phyloP scores from a whole-genome alignment of 2,329 filamentous ascomycete genomes.

The Venturia pyrina region DNA sequence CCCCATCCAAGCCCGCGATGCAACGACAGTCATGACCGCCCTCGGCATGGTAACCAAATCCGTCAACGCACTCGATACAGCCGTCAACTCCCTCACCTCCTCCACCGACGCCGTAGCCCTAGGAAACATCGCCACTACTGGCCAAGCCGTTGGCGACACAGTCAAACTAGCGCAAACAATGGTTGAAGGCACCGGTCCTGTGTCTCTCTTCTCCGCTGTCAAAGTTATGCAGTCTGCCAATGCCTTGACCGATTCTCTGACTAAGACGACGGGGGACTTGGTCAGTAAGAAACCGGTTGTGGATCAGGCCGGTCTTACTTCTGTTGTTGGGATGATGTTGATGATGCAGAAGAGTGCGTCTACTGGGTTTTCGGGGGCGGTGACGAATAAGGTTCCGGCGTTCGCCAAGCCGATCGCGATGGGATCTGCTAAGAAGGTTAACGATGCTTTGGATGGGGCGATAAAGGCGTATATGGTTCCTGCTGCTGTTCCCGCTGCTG shows the following conservation, averaged over 20 bases:
- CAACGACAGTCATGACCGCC: neutral
- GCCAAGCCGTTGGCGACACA: neutral
- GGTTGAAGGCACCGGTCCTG: neutral
- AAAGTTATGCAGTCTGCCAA: neutral
- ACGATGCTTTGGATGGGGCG: neutral
- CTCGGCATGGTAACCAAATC: neutral
- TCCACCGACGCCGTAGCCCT: neutral
- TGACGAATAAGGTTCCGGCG: neutral
- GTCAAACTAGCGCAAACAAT: constrained; percentile 1
- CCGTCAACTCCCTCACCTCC: neutral
- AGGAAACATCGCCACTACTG: neutral
- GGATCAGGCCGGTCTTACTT: neutral
- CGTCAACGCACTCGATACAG: neutral
- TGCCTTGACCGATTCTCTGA: neutral
- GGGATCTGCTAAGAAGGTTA: neutral
- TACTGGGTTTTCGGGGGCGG: neutral
- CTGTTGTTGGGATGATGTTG: neutral
- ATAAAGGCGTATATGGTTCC: constrained; percentile 1
- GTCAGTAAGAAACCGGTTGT: neutral
- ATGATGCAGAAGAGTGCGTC: neutral
- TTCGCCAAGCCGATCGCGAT: neutral
- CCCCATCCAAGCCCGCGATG: neutral
- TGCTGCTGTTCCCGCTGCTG: neutral
- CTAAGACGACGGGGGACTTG: neutral
- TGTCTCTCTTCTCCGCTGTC: neutral